phyloP scores from a whole-genome alignment of 1,284 basidiomycete species.

The Dichomitus squalens region DNA sequence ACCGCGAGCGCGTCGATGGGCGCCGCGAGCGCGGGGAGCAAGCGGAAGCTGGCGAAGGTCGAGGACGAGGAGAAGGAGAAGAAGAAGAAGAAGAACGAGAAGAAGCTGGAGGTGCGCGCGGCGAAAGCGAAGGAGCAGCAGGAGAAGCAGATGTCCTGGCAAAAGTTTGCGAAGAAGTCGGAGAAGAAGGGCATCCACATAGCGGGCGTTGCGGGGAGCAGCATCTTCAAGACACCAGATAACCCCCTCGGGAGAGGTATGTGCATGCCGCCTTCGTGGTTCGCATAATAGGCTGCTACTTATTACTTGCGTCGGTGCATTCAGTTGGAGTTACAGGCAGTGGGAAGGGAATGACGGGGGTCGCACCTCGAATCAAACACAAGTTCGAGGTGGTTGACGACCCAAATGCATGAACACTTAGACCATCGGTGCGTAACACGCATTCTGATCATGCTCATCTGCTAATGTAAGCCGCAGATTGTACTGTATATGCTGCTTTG shows the following conservation, averaged over 20 bases:
- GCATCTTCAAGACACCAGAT: slow-evolving; percentile 96
- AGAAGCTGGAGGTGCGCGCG: slow-evolving; percentile 86
- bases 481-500: slow-evolving; percentile 14
- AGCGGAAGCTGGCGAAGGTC: slow-evolving; percentile 78
- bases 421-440: slow-evolving; percentile 6
- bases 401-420: slow-evolving; percentile 22
- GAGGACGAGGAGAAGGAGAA: slow-evolving; percentile 89
- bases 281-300: neutral
- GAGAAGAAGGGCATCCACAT: slow-evolving; percentile 94
- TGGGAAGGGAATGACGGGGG: slow-evolving; percentile 91
- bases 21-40: slow-evolving; percentile 40
- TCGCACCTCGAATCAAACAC: slow-evolving; percentile 74
- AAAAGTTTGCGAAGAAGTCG: slow-evolving; percentile 97
- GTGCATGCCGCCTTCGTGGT: slow-evolving; percentile 21
- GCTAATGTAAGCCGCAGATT: slow-evolving; percentile 6
- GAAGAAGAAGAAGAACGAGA: slow-evolving; percentile 97
- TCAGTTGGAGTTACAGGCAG: slow-evolving; percentile 95
- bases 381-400: slow-evolving; percentile 67
- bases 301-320: neutral
- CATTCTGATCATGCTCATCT: neutral
- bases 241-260: slow-evolving; percentile 86
- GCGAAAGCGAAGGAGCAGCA: slow-evolving; percentile 90
- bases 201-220: slow-evolving; percentile 84
- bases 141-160: slow-evolving; percentile 91
- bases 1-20: slow-evolving; percentile 38